A percentile compares a stretch with the other conserved stretches of the same genome.
phyloP scores from a whole-genome alignment of 176 grass and related monocot species.

The Cenchrus americanus region DNA sequence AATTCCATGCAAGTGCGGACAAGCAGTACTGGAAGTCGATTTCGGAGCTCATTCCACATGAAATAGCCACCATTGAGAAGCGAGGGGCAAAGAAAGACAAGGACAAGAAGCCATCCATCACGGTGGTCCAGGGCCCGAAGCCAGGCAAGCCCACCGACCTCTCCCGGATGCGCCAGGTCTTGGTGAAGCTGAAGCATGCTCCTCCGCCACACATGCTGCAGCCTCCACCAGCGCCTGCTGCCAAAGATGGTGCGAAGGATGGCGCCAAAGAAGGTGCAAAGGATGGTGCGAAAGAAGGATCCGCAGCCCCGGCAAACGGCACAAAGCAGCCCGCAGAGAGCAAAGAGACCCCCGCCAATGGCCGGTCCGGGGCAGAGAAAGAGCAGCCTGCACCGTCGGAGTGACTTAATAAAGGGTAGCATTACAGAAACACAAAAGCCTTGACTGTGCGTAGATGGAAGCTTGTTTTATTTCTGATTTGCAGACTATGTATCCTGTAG shows the following conservation, averaged over 20 bases:
- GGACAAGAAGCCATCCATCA: slow-evolving; percentile 85
- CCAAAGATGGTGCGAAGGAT: slow-evolving; percentile 54
- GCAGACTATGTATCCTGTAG: slow-evolving; percentile 36
- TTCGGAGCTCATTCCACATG: slow-evolving; percentile 88
- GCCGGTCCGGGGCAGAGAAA: slow-evolving; percentile 17
- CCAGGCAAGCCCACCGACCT: slow-evolving; percentile 94
- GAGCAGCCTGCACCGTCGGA: slow-evolving; percentile 45
- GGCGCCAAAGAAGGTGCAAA: slow-evolving; percentile 32
- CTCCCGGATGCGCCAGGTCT: slow-evolving; percentile 81
- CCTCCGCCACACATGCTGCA: slow-evolving; percentile 77
- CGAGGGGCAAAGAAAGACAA: slow-evolving; percentile 78
- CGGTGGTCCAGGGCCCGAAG: slow-evolving; percentile 81
- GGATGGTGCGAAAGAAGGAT: slow-evolving; percentile 32
- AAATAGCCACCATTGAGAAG: slow-evolving; percentile 84
- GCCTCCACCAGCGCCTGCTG: slow-evolving; percentile 52
- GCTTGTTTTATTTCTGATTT: slow-evolving; percentile 39
- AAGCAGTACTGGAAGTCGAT: slow-evolving; percentile 98
- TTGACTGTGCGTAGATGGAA: slow-evolving; percentile 43
- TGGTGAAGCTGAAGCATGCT: slow-evolving; percentile 85
- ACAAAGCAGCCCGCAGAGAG: slow-evolving; percentile 44
- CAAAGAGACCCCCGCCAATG: slow-evolving; percentile 43
- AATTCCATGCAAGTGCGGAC: slow-evolving; percentile 74
- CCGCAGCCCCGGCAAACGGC: slow-evolving; percentile 38
- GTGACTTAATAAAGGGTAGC: slow-evolving; percentile 34
- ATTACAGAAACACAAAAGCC: slow-evolving; percentile 42